Evolutionary conservation across 164 flowering plant genomes (phyloP).

Genomic region (Berberis vulgaris): DNA sequence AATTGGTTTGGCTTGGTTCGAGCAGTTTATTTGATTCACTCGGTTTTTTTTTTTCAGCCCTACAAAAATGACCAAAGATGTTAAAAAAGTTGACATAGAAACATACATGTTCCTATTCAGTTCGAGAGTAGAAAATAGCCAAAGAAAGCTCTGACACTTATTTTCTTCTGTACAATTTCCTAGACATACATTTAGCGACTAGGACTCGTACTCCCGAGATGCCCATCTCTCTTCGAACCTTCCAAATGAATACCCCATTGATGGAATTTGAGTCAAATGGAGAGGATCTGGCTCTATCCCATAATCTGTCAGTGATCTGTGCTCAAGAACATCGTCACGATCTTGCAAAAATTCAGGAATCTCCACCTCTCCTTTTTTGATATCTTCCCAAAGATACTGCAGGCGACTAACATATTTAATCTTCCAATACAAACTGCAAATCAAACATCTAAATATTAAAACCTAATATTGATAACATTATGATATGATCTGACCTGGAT

Average conservation of each 20-base stretch:
- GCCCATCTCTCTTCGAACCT: conserved; percentile 65
- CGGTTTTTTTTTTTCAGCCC: no score
- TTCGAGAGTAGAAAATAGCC: no score
- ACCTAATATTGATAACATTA: neutral
- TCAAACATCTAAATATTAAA: neutral
- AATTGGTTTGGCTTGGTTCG: no score
- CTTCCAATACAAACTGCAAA: conserved; percentile 75
- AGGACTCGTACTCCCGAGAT: conserved; percentile 38
- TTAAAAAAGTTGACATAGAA: no score
- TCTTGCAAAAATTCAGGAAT: conserved; percentile 78
- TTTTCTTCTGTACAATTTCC: neutral
- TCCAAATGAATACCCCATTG: conserved; percentile 37
- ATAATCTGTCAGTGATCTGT: conserved; percentile 84
- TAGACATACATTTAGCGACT: neutral
- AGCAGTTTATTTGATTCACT: neutral
- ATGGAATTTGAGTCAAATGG: conserved; percentile 48
- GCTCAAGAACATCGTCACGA: conserved; percentile 81
- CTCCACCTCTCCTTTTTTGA: conserved; percentile 72
- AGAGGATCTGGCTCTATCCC: conserved; percentile 86
- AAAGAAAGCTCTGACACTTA: no score
- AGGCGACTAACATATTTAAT: conserved; percentile 84
- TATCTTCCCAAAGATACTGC: conserved; percentile 89
- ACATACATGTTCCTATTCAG: no score
- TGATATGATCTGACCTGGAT: no score
- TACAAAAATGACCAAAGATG: no score